Base-by-base conservation (phyloP, 805 yeast species). In the Myxozyma sirexii region DNA sequence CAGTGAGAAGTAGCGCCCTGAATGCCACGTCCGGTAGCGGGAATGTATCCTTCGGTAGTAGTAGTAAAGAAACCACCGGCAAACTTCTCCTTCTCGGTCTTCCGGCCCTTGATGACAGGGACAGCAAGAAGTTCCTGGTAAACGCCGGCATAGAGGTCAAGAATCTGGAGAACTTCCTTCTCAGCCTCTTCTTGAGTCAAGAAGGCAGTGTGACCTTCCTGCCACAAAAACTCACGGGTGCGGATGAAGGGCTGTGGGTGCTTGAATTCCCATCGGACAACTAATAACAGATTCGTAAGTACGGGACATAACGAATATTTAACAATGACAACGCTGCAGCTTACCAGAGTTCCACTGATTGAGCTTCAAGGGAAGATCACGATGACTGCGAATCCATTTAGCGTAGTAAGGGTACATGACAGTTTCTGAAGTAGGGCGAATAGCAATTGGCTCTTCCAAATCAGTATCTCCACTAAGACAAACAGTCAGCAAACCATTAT, bases 331-430 rank as follows among this genome's bases (percentile, higher is more conserved):
- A 7, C 8, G 37, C 3, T 4, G 6, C 8, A 3, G 23, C 60
- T 1, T 29, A 57, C 60, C 62, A 19, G 97, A 92, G 80, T 96
- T 96, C 99, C 99, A 94, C 79, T 94, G 99, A 81, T 94, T 94
- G 72, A 94, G 83, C 72, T 88, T 89, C 77, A 94, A 81, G 63
- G 99, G 99, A 74, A 96, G 83, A 76, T 94, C 99, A 77, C 99
- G 88, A 80, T 94, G 96, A 31, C 98, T 92, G 77, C 97, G 88
- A 72, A 94, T 87, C 99, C 99, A 94, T 77, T 94, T 94, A 70
- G 98, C 90, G 74, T 93, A 94, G 85, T 94, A 96, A 63, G 99
- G 99, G 76, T 94, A 94, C 99, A 94, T 94, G 74, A 94, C 99
- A 55, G 99, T 94, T 77, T 94, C 99, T 21, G 97, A 92, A 39